Base-by-base conservation (phyloP, 2,329 filamentous ascomycete species). In the Verticillium tricorpus region DNA sequence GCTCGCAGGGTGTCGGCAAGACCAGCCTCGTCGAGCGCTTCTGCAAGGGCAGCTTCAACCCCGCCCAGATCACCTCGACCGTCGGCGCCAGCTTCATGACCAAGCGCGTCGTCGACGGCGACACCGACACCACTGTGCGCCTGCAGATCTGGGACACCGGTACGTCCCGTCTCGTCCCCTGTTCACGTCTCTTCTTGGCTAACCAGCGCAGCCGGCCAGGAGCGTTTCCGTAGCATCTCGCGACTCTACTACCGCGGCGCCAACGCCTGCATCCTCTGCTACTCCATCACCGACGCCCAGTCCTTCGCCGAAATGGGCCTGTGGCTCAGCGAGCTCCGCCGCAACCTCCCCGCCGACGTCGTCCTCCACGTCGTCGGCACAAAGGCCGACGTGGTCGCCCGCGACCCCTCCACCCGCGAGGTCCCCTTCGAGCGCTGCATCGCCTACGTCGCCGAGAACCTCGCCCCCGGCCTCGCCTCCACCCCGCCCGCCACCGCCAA, bases 381-480 rank as follows among this genome's bases (percentile, higher is more conserved):
- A 12, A 96, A 96, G 74, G 89, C 90, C 64, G 94, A 99, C 75
- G 87, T 98, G 55, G 93, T 97, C 58, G 89, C 93, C 50, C 84
- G 89, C 68, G 92, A 97, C 65, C 93, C 94, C 5, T 82, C 84
- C 6, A 82, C 83, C 64, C 88, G 94, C 61, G 88, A 93, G 71
- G 92, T 99, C 6, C 92, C 93, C 22, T 98, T 98, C 73, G 94
- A 99, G 76, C 87, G 91, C 66, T 97, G 93, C 73, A 97, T 98
- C 71, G 92, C 92, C 57, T 99, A 97, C 76, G 92, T 97, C 45
- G 93, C 93, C 31, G 93, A 97, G 75, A 91, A 97, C 72, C 84
- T 97, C 2, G 91, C 91, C 61, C 91, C 93, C 0, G 85, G 87
- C 32, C 77, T 86, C 59, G 83, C 84, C 61, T 84, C 81, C 57